Evolutionary conservation across 2,329 filamentous ascomycete species (phyloP), one percentile per base, ranked within the genome.

Genomic region (Apiospora koreana): DNA sequence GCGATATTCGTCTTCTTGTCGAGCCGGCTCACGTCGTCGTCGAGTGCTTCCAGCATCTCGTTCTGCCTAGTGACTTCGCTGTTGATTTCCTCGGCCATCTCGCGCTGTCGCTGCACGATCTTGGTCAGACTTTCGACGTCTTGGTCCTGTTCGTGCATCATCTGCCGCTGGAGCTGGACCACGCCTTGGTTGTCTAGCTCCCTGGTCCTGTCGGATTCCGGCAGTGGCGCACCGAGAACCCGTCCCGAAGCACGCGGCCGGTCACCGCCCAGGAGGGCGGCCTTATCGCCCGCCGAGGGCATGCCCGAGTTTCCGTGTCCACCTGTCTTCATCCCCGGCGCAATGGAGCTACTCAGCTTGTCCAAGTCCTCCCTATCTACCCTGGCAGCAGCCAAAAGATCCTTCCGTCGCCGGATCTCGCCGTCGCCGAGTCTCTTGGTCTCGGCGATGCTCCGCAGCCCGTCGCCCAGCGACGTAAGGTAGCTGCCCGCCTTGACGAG

Each of bases 351-450:
- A 76, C 92, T 88, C 45, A 95, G 84, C 77, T 89, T 90, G 75
- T 96, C 93, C 23, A 96, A 82, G 2, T 91, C 92, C 69, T 95
- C 93, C 70, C 90, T 88, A 80, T 96, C 93, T 75, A 93, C 92
- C 75, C 88, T 86, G 8, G 92, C 92, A 16, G 90, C 87, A 1
- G 88, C 87, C 4, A 96, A 81, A 72, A 95, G 82, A 79, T 96
- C 93, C 70, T 89, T 85, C 67, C 94, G 84, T 8, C 94, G 84
- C 62, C 93, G 85, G 43, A 95, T 81, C 82, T 96, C 93, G 21
- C 93, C 93, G 2, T 93, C 91, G 3, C 93, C 93, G 1, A 95
- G 77, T 72, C 88, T 76, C 67, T 83, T 84, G 1, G 79, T 78
- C 43, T 90, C 87, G 73, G 86, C 84, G 78, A 92, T 86, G 41